Percentiles rank a stretch among this genome's conserved stretches.
These are phyloP conservation scores for Pholiota adiposa DNA, from an alignment of 1,284 basidiomycete species.

Conservation along the genomic window DNA sequence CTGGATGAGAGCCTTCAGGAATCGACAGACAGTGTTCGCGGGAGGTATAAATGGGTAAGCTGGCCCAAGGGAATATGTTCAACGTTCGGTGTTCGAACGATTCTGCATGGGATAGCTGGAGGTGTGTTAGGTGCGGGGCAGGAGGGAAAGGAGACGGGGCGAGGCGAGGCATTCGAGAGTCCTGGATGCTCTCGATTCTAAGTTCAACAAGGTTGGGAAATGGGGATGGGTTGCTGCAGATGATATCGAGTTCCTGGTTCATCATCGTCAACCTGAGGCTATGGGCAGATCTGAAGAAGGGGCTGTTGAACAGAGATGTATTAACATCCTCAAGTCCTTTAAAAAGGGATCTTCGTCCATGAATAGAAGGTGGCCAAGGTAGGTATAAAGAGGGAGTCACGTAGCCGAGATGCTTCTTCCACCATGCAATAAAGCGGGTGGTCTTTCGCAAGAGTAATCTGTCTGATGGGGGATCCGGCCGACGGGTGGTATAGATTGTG, in stretches of 20 bases:
- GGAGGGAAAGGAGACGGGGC: neutral
- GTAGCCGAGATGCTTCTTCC: neutral
- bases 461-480: neutral
- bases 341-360: neutral
- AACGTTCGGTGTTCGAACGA: neutral
- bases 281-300: constrained; percentile 9
- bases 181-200: neutral
- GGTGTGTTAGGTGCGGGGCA: neutral
- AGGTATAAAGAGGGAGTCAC: constrained; percentile 5
- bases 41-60: constrained; percentile 13
- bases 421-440: constrained; percentile 4
- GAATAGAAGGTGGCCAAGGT: neutral
- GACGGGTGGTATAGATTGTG: neutral
- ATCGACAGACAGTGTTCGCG: neutral
- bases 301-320: neutral
- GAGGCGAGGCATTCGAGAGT: neutral
- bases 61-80: constrained; percentile 13
- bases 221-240: neutral
- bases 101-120: constrained; percentile 6
- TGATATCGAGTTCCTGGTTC: neutral
- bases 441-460: neutral
- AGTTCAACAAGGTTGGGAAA: constrained; percentile 8
- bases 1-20: neutral
- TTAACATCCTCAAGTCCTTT: neutral
- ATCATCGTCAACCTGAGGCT: neutral